phyloP scores from a whole-genome alignment of 352 stramenopile genomes.

The Phytophthora idaei region DNA sequence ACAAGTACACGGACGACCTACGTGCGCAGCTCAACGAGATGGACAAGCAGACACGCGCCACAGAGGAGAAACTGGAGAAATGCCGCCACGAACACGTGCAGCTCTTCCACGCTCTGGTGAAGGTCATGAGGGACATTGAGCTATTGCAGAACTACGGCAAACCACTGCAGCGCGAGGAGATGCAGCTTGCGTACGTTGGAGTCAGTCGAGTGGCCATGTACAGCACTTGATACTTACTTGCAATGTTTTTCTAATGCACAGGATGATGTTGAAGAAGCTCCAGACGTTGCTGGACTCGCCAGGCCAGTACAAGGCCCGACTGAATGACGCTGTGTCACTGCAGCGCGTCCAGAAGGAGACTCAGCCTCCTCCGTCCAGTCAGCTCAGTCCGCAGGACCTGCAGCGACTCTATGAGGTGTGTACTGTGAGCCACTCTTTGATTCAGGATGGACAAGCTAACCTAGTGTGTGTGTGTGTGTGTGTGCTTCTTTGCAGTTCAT shows the following conservation, averaged over 20 bases:
- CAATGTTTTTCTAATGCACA: constrained; percentile 26
- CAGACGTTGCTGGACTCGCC: constrained; percentile 79
- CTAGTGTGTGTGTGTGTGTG: constrained; percentile 7
- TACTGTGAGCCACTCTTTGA: neutral
- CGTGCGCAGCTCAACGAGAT: constrained; percentile 78
- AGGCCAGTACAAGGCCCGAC: constrained; percentile 87
- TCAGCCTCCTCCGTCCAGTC: constrained; percentile 39
- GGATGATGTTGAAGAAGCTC: constrained; percentile 84
- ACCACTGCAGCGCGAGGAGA: constrained; percentile 78
- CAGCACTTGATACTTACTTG: constrained; percentile 11
- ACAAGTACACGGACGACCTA: constrained; percentile 79
- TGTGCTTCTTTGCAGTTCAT: constrained; percentile 52
- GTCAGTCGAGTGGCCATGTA: neutral
- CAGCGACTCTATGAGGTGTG: constrained; percentile 77
- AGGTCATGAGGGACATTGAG: constrained; percentile 90
- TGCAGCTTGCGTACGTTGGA: constrained; percentile 77
- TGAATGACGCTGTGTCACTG: constrained; percentile 79
- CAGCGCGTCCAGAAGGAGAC: constrained; percentile 72
- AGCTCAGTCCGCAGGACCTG: constrained; percentile 77
- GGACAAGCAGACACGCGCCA: constrained; percentile 79
- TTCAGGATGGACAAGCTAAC: too few relatives aligned
- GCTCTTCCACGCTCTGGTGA: constrained; percentile 83
- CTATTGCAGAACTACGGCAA: constrained; percentile 87
- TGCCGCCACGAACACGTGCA: constrained; percentile 86
- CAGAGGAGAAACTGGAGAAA: constrained; percentile 86